Evolutionary conservation across 352 stramenopile genomes (phyloP), one percentile per base, ranked within the genome.

Genomic region (Phytophthora sansomeana): DNA sequence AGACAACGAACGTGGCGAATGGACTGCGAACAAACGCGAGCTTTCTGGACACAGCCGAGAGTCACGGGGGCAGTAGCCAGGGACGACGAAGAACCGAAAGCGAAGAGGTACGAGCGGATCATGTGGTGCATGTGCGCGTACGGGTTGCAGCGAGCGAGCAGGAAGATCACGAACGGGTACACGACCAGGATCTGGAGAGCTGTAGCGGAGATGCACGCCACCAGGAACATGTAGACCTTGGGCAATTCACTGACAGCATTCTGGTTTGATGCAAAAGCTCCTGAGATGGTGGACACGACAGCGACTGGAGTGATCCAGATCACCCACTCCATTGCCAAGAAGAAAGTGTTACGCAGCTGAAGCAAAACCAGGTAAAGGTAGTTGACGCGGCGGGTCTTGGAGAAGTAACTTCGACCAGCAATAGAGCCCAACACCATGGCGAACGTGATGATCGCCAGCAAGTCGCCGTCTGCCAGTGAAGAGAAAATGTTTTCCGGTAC

Each of bases 1-100:
- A 92, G 51, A 93, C 73, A 17, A 91, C 77, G 43, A 92, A 89
- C 32, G 89, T 90, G n/a, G 78, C 78, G 13, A 93, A 76, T 38
- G 85, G n/a, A 90, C 54, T 86, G 81, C 19, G 83, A 91, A 47
- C 80, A 89, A 65, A 86, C 69, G 7, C 77, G 67, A 7, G 83
- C 81, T 24, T 86, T 85, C 38, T 88, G 78, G 10, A 94, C 54
- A 39, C 80, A 92, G 5, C 69, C 64, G 11, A 94, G 75, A 11
- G 84, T 90, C 6, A 92, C 80, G 3, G 82, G 83, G 30, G 85
- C 77, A 5, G 83, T 89, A 19, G 81, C 83, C 29, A 93, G 57
- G 6, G 84, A 93, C 42, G 86, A 94, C 1, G 84, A 73, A 6
- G 70, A 86, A 6, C 74, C 78, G 54, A 93, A 92, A 2, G 84